These are phyloP conservation scores for Durio zibethinus DNA, from an alignment of 345 rosid genomes.

Conservation along the genomic window DNA sequence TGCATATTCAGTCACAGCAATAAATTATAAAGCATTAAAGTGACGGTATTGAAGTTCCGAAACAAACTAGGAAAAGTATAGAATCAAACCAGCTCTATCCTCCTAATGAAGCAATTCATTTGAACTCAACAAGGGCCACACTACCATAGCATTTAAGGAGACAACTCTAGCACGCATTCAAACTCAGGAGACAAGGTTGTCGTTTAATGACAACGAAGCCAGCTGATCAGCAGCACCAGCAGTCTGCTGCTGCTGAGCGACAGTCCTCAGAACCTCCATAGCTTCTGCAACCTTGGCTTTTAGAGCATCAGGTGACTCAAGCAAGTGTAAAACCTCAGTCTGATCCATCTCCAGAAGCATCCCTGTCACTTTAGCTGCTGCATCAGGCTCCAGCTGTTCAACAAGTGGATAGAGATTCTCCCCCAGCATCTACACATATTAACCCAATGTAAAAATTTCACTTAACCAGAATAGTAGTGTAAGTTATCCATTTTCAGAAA, in stretches of 20 bases:
- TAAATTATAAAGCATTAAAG: not conserved
- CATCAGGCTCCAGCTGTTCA: slow-evolving; percentile 78
- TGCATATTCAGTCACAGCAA: not conserved
- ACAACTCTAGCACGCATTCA: not conserved
- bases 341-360: slow-evolving; percentile 99
- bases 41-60: not conserved
- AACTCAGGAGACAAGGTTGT: slow-evolving; percentile 47
- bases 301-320: too few relatives aligned
- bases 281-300: slow-evolving; percentile 87
- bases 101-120: not conserved
- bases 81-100: not conserved
- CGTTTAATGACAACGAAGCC: slow-evolving; percentile 61
- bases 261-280: slow-evolving; percentile 83
- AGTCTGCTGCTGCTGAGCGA: slow-evolving; percentile 57
- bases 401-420: slow-evolving; percentile 92
- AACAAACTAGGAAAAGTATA: not conserved
- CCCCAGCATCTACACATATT: slow-evolving; percentile 71
- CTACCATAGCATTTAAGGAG: not conserved
- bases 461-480: not conserved
- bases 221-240: slow-evolving; percentile 66
- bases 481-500: too few relatives aligned
- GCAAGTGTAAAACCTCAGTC: too few relatives aligned
- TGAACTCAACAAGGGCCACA: not conserved
- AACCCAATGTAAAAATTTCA: not conserved
- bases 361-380: slow-evolving; percentile 95